A percentile compares a stretch with the other conserved stretches of the same genome.
These are phyloP conservation scores for Cinnamomum chago DNA, from an alignment of 164 flowering plant species.

Conservation along the genomic window DNA sequence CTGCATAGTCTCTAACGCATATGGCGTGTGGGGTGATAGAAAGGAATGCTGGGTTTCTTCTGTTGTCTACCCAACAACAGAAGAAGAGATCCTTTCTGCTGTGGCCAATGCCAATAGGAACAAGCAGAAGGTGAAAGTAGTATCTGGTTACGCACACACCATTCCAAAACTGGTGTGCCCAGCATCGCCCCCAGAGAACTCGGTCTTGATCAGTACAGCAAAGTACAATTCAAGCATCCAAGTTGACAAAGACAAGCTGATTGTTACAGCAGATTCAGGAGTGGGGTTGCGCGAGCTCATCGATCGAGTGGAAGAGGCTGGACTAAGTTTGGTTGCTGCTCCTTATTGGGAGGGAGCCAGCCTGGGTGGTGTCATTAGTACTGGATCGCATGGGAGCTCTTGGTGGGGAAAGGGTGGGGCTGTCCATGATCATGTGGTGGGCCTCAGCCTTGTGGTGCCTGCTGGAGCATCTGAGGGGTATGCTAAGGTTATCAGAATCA, in stretches of 20 bases:
- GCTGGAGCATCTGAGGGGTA: slow-evolving; percentile 45
- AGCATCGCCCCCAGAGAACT: slow-evolving; percentile 3
- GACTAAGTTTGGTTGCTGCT: slow-evolving; percentile 71
- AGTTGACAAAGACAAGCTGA: slow-evolving; percentile 30
- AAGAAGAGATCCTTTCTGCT: slow-evolving; percentile 52
- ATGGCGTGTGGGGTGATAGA: slow-evolving; percentile 75
- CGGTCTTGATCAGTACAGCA: slow-evolving; percentile 62
- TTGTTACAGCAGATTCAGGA: slow-evolving; percentile 67
- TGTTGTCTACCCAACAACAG: slow-evolving; percentile 62
- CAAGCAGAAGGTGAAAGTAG: slow-evolving; percentile 52
- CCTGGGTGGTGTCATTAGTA: slow-evolving; percentile 73
- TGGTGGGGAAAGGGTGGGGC: slow-evolving; percentile 90
- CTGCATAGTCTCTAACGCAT: slow-evolving; percentile 62
- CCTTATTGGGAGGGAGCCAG: slow-evolving; percentile 95
- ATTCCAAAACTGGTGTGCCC: slow-evolving; percentile 86
- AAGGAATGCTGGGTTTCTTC: slow-evolving; percentile 38
- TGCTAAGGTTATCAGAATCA: slow-evolving; percentile 47
- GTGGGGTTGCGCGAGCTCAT: slow-evolving; percentile 60
- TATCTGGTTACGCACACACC: slow-evolving; percentile 58
- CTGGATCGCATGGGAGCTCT: slow-evolving; percentile 84
- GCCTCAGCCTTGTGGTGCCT: slow-evolving; percentile 61
- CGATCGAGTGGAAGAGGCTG: slow-evolving; percentile 47
- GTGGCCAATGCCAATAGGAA: slow-evolving; percentile 52
- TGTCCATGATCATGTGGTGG: slow-evolving; percentile 75
- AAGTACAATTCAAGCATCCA: slow-evolving; percentile 42